phyloP scores from a whole-genome alignment of 805 yeast genomes.

The Candida ipomoeae region DNA sequence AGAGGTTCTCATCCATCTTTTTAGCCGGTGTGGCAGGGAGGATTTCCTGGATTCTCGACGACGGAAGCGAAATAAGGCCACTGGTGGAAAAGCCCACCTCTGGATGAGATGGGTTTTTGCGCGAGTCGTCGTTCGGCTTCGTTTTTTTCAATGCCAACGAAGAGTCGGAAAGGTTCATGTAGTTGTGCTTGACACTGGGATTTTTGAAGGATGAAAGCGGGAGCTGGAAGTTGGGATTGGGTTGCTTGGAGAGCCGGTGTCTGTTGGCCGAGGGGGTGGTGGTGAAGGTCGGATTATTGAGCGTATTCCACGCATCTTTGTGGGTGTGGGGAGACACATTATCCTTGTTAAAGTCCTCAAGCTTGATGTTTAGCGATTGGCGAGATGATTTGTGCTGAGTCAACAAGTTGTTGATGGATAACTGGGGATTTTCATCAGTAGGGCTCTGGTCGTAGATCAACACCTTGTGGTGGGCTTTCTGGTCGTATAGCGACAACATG shows the following conservation, averaged over 20 bases:
- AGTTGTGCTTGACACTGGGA: conserved; percentile 24
- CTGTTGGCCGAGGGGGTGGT: not conserved
- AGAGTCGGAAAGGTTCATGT: conserved; percentile 38
- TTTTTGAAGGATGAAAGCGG: conserved; percentile 6
- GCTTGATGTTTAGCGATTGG: conserved; percentile 27
- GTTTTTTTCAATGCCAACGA: conserved; percentile 36
- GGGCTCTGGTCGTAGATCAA: conserved; percentile 26
- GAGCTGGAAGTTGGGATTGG: not conserved
- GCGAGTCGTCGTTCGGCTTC: conserved; percentile 1
- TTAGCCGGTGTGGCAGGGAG: conserved; percentile 68
- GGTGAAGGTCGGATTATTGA: not conserved
- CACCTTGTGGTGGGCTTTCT: conserved; percentile 32
- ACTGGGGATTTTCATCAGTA: conserved; percentile 34
- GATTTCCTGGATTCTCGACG: conserved; percentile 41
- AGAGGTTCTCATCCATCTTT: conserved; percentile 39
- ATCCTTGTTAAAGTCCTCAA: conserved; percentile 19
- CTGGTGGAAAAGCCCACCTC: conserved; percentile 43
- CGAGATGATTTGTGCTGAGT: conserved; percentile 38
- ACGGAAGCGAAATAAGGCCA: conserved; percentile 50
- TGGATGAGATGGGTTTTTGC: conserved; percentile 4
- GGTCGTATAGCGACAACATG: conserved; percentile 43
- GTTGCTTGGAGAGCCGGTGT: conserved; percentile 5
- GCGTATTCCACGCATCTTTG: not conserved
- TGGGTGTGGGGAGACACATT: conserved; percentile 7
- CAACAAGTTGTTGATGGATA: conserved; percentile 34